These are phyloP conservation scores for Botrytis fragariae DNA, from an alignment of 2,329 filamentous ascomycete genomes.

Conservation along the genomic window DNA sequence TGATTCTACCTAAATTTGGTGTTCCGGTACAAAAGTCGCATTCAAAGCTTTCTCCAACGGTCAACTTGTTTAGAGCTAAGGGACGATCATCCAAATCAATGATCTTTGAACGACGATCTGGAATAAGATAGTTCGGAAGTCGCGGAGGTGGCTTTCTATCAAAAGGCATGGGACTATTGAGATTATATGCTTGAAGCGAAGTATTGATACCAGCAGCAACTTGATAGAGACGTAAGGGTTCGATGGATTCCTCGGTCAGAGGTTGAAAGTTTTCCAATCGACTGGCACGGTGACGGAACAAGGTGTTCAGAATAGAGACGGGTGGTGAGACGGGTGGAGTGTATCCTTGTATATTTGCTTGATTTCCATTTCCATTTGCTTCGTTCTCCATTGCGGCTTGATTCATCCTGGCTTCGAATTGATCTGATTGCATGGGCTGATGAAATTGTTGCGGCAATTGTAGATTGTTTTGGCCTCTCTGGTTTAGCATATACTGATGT, in stretches of 20 bases:
- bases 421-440: not conserved
- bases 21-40: not conserved
- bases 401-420: not conserved
- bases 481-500: not conserved
- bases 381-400: not conserved
- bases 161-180: not conserved
- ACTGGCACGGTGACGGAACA: not conserved
- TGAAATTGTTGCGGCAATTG: not conserved
- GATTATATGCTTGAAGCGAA: not conserved
- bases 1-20: not conserved
- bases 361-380: not conserved
- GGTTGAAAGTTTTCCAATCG: not conserved
- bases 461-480: not conserved
- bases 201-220: not conserved
- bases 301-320: not conserved
- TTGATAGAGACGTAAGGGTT: not conserved
- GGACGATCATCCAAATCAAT: not conserved
- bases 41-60: not conserved
- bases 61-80: not conserved
- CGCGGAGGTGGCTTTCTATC: not conserved
- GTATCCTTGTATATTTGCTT: not conserved
- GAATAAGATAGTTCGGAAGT: not conserved
- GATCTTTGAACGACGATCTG: not conserved
- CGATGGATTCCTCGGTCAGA: not conserved
- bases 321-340: not conserved